phyloP scores from a whole-genome alignment of 2,329 filamentous ascomycete species.

The Penicillium sp. region DNA sequence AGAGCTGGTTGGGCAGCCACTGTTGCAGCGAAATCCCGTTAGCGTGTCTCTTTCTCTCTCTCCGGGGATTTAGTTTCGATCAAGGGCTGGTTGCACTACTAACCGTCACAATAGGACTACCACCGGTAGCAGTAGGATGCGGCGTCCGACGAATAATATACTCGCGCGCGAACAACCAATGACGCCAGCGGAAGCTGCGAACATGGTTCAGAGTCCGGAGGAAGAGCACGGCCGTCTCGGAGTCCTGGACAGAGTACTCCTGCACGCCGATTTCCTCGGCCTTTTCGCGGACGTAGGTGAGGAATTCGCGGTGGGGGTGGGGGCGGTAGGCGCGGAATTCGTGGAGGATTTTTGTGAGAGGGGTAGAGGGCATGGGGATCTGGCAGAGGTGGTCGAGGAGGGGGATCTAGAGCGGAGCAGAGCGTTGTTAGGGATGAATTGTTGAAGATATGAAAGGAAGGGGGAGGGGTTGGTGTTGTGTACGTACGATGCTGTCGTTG shows the following conservation, averaged over 20 bases:
- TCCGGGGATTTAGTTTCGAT: background rate
- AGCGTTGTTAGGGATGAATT: background rate
- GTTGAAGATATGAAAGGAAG: constrained; percentile 1
- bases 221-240: constrained; percentile 46
- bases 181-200: constrained; percentile 52
- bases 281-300: constrained; percentile 66
- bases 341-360: constrained; percentile 80
- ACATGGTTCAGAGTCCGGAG: constrained; percentile 50
- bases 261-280: constrained; percentile 51
- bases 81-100: constrained; percentile 11
- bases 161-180: constrained; percentile 52
- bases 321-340: constrained; percentile 91
- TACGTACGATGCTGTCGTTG: constrained; percentile 79
- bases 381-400: constrained; percentile 85
- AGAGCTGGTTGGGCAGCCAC: constrained; percentile 53
- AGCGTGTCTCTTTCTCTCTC: background rate
- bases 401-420: constrained; percentile 59
- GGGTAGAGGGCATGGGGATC: constrained; percentile 84
- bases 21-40: constrained; percentile 11
- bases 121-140: constrained; percentile 51
- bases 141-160: constrained; percentile 50
- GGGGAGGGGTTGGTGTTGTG: background rate
- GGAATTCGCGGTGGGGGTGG: constrained; percentile 82
- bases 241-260: constrained; percentile 39
- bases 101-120: constrained; percentile 52